These are phyloP conservation scores for Cicer yamashitae DNA, from an alignment of 306 rosid species.

Conservation along the genomic window DNA sequence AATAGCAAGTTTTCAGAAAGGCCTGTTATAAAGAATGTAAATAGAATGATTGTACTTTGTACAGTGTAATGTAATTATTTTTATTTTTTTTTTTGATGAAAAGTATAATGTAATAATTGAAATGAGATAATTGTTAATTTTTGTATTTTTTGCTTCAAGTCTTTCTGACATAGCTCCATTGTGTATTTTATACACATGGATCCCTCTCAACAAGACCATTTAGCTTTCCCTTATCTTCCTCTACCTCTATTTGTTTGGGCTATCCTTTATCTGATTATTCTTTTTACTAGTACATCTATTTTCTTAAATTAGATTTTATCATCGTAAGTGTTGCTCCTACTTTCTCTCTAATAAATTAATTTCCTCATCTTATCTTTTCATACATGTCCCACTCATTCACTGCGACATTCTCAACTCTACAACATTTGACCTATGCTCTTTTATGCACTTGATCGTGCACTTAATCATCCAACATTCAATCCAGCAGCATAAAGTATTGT, in stretches of 20 bases:
- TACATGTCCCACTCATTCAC: slow-evolving; percentile 1
- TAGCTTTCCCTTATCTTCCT: background rate
- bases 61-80: background rate
- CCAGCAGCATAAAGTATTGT: slow-evolving; percentile 3
- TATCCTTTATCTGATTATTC: slow-evolving; percentile 16
- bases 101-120: background rate
- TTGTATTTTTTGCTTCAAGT: background rate
- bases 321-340: background rate
- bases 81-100: too few species aligned
- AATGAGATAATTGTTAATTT: background rate
- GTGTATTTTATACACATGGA: background rate
- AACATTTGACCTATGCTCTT: slow-evolving; percentile 7
- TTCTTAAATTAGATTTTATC: slow-evolving; percentile 3
- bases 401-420: slow-evolving; percentile 21
- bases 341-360: background rate
- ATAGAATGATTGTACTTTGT: background rate
- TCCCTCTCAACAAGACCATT: background rate
- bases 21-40: background rate
- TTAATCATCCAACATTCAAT: background rate
- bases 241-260: slow-evolving; percentile 3
- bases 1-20: background rate
- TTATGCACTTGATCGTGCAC: background rate
- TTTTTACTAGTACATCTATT: slow-evolving; percentile 5
- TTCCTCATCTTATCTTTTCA: slow-evolving; percentile 19
- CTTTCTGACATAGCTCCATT: slow-evolving; percentile 4